Evolutionary conservation across 345 rosid genomes (phyloP), one percentile per base, ranked within the genome.

Genomic region (Bruguiera sexangula): DNA sequence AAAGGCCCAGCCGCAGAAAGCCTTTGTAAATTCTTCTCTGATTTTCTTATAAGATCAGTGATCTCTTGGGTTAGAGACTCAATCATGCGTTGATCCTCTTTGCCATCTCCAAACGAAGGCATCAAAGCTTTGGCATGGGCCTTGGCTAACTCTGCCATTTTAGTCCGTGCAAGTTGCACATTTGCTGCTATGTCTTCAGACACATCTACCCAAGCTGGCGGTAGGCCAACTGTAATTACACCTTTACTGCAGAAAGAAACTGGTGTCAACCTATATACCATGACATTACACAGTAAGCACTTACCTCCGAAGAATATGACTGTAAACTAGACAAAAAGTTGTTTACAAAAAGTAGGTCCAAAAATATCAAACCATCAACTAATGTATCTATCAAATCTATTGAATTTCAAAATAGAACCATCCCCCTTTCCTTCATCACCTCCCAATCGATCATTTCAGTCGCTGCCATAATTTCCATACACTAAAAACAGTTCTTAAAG

Each of bases 71-170:
- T 90, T 70, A 96, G 86, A 78, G 76, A 66, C 86, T 92, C 98
- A 48, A 96, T 96, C 69, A 77, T 62, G 20, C 56, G 86, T 66
- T 96, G 99, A 79, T 90, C 98, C 71, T 92, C 99, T 84, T 82
- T 92, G 72, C 86, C 98, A 67, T 96, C 99, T 57, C 97, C 98
- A 74, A 96, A 92, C 1, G 99, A 96, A 39, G 99, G 99, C 99
- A 96, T 92, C 78, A 96, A 80, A 48, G 98, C 96, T 80, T 96
- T 96, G 43, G 94, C 90, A 75, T 92, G 97, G 82, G 96, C 96
- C 78, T 83, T 96, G 29, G 91, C 84, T 75, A 96, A 63, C 75
- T 90, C 98, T 6, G 71, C 80, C 97, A 89, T 90, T 83, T 86
- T 92, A 7, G 73, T 78, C 65, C 80, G 82, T 36, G 88, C 94